Evolutionary conservation across 768 basidiomycete genomes (phyloP).

Genomic region (Exsudoporus frostii): DNA sequence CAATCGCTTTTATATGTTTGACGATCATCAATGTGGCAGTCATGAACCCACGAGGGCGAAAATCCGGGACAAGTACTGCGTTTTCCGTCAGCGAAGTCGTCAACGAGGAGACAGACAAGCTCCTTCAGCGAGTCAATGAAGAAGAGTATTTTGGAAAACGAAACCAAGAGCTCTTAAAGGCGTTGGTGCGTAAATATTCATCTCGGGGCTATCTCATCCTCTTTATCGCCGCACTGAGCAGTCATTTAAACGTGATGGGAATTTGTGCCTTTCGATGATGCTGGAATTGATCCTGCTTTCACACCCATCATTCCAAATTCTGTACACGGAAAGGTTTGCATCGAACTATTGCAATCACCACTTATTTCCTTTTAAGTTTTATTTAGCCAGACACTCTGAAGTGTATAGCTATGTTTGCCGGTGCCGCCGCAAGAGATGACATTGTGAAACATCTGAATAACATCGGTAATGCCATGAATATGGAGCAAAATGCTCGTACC

Average conservation of each 20-base stretch:
- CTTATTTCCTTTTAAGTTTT: not conserved
- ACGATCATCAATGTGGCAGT: not conserved
- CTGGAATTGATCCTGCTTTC: not conserved
- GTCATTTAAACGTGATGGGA: constrained; percentile 6
- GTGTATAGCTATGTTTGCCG: constrained; percentile 3
- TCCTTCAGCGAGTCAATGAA: not conserved
- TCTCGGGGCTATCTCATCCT: not conserved
- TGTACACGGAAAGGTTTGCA: not conserved
- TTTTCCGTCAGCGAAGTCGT: not conserved
- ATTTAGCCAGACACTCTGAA: not conserved
- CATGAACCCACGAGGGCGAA: not conserved
- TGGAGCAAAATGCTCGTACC: not conserved
- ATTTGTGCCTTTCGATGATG: not conserved
- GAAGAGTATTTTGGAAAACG: not conserved
- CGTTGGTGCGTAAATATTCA: constrained; percentile 1
- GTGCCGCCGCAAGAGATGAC: not conserved
- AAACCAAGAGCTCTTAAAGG: not conserved
- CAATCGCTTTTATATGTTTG: not conserved
- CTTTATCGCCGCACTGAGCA: not conserved
- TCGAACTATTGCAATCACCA: not conserved
- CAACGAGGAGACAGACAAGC: not conserved
- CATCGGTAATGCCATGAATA: constrained; percentile 1
- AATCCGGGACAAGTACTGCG: not conserved
- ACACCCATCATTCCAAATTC: not conserved
- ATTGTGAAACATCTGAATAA: not conserved